These are phyloP conservation scores for Teratosphaeriaceae sp. DNA, from an alignment of 2,329 filamentous ascomycete genomes.

Conservation along the genomic window DNA sequence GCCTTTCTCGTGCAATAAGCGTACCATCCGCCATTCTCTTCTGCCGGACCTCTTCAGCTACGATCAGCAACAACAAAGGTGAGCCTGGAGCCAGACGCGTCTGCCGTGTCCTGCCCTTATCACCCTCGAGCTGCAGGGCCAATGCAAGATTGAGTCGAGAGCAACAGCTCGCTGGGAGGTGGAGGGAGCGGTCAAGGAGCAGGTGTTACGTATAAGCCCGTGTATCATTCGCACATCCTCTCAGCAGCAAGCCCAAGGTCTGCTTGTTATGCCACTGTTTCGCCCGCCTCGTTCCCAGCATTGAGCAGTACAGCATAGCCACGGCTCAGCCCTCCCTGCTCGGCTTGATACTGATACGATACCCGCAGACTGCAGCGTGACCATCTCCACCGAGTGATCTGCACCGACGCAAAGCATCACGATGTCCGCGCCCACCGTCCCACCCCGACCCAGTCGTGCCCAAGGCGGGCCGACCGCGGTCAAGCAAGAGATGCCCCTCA, in stretches of 20 bases:
- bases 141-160: background rate
- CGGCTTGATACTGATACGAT: background rate
- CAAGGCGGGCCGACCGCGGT: slow-evolving; percentile 37
- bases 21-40: background rate
- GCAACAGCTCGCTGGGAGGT: background rate
- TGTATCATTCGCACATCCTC: background rate
- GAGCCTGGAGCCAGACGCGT: background rate
- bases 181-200: slow-evolving; percentile 1
- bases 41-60: background rate
- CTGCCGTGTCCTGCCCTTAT: background rate
- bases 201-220: background rate
- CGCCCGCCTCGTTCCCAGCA: background rate
- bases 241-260: background rate
- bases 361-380: slow-evolving; percentile 1
- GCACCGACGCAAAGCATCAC: slow-evolving; percentile 16
- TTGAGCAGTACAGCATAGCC: no score
- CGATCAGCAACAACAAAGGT: background rate
- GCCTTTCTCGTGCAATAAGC: no score
- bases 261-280: background rate
- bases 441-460: slow-evolving; percentile 55
- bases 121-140: background rate
- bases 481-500: slow-evolving; percentile 55
- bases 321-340: background rate
- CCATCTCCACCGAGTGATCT: slow-evolving; percentile 8
- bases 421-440: slow-evolving; percentile 52